phyloP scores from a whole-genome alignment of 2,329 filamentous ascomycete genomes.

The Beauveria sp. region DNA sequence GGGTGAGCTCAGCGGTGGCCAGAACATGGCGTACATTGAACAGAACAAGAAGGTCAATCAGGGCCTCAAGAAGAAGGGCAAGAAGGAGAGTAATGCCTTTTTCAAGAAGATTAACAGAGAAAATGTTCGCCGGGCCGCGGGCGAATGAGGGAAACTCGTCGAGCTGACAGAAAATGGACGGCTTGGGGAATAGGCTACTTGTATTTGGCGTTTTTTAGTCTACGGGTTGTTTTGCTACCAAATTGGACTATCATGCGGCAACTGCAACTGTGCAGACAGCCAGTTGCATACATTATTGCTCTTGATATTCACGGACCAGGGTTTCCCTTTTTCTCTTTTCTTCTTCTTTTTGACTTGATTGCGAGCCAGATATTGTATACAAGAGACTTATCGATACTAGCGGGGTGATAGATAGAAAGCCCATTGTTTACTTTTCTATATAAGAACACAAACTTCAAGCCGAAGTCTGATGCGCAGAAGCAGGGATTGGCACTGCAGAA shows the following conservation, averaged over 20 bases:
- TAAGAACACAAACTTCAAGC: too few species aligned
- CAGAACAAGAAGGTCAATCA: conserved; percentile 65
- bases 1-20: conserved; percentile 79
- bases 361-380: background rate
- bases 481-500: too few species aligned
- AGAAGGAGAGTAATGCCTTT: conserved; percentile 32
- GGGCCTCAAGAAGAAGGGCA: conserved; percentile 29
- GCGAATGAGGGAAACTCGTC: conserved; percentile 15
- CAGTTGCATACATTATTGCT: background rate
- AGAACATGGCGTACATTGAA: conserved; percentile 95
- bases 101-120: conserved; percentile 37
- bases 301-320: background rate
- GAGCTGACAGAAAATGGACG: background rate
- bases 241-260: background rate
- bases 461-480: too few species aligned
- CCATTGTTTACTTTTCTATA: too few species aligned
- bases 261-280: background rate
- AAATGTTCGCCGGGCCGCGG: conserved; percentile 30
- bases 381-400: background rate
- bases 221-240: background rate
- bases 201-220: background rate
- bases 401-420: too few species aligned
- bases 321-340: too few species aligned
- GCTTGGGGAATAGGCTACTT: background rate
- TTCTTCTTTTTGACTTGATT: background rate